Base-by-base conservation (phyloP, 1,284 basidiomycete species). In the Cryptococcus amylolentus region DNA sequence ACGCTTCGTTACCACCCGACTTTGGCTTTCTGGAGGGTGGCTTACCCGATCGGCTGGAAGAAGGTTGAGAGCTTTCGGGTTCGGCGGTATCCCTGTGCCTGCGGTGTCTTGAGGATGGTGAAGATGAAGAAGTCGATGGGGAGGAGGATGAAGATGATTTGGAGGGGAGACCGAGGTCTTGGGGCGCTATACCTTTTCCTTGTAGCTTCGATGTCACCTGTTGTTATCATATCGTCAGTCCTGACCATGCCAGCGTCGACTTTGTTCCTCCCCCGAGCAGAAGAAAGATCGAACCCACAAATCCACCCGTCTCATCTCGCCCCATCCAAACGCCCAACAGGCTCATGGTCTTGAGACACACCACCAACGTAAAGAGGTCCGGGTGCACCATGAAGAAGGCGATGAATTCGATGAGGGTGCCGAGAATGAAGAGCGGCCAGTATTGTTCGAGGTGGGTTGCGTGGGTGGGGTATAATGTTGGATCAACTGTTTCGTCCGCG, bases 401-500 rank as follows among this genome's bases (percentile, higher is more conserved):
- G 1, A 45, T 49, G 20, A 55, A 46, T 46, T 71, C 69, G 10
- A 62, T 41, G 9, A 58, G 47, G 4, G 57, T 53, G 7, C 54
- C 67, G 18, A 67, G 43, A 16, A 64, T 46, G 42, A 66, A 59
- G 10, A 64, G 35, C 4, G 67, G 66, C 69, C 67, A 69, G 51
- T 71, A 71, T 13, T 58, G 53, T 12, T 57, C 53, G 5, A 64
- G 52, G 35, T 64, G 60, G 3, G 51, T n/a, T 2, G 45, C 27
- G 38, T 59, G 57, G 5, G 40, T 44, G 18, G 14, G 18, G n/a
- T 51, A 41, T 12, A 45, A 42, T 13, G 44, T 27, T 5, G 52
- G 49, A 20, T 58, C 31, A 28, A 58, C 57, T 58, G 13, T 35
- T 7, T 13, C 14, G 28, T 49, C 6, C 7, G 31, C 31, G 31